These are phyloP conservation scores for Chlorella sorokiniana DNA, from an alignment of 139 green algal genomes.

Conservation along the genomic window DNA sequence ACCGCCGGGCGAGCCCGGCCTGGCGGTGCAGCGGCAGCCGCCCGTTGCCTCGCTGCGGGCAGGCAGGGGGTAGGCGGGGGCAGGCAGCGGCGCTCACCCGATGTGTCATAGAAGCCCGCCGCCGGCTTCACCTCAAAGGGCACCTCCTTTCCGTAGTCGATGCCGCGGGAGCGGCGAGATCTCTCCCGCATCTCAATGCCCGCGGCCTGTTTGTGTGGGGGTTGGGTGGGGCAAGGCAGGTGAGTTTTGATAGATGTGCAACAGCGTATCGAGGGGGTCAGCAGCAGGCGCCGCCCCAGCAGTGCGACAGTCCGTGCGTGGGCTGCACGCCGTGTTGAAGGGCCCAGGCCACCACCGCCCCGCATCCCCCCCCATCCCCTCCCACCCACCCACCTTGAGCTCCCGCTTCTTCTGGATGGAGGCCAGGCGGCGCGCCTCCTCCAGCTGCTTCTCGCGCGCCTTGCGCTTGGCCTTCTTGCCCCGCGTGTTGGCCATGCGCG, in stretches of 20 bases:
- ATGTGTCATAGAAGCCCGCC: conserved; percentile 87
- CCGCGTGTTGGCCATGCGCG: conserved; percentile 95
- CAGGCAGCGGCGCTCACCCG: not conserved
- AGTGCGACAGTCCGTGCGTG: no score
- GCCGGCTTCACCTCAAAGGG: conserved; percentile 92
- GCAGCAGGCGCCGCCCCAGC: no score
- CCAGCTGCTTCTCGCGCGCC: conserved; percentile 95
- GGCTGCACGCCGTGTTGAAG: no score
- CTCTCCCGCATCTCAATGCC: conserved; percentile 70
- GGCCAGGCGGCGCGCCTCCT: conserved; percentile 95
- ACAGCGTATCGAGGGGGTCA: no score
- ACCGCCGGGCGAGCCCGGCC: no score
- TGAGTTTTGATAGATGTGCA: not conserved
- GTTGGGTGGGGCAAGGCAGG: not conserved
- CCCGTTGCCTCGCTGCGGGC: no score
- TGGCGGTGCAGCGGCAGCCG: no score
- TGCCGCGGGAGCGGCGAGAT: conserved; percentile 44
- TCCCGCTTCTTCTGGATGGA: conserved; percentile 96
- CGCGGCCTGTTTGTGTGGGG: conserved; percentile 52
- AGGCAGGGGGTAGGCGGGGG: no score
- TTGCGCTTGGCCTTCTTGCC: conserved; percentile 99
- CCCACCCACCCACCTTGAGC: conserved; percentile 57
- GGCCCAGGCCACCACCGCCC: not conserved
- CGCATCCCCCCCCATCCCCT: no score
- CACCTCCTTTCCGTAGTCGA: conserved; percentile 91